A percentile compares a stretch with the other conserved stretches of the same genome.
Evolutionary conservation across 805 yeast species (phyloP).

Genomic region (Sugiyamaella marilandica): DNA sequence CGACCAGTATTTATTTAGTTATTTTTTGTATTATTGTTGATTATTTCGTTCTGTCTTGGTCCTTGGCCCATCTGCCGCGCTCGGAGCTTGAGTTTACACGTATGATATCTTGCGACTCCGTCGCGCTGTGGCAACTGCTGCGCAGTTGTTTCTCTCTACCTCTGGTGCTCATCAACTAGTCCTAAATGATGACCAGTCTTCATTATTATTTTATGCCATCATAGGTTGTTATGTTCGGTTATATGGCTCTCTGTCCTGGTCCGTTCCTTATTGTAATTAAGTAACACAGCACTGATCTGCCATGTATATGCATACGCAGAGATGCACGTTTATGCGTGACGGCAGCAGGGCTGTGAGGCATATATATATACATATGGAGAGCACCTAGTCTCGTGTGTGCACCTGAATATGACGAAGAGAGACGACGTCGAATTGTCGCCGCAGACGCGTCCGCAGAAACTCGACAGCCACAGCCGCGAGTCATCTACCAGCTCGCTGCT

Average conservation of each 20-base stretch:
- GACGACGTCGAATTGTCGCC: neutral
- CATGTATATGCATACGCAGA: neutral
- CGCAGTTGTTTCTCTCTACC: too few relatives aligned
- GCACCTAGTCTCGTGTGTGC: neutral
- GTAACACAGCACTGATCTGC: neutral
- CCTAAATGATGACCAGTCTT: too few relatives aligned
- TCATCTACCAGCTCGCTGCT: neutral
- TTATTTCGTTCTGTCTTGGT: neutral
- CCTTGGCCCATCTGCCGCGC: too few relatives aligned
- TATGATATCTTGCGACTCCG: too few relatives aligned
- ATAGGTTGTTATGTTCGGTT: too few relatives aligned
- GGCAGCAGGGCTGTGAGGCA: neutral
- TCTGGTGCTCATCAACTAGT: too few relatives aligned
- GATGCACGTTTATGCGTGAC: too few relatives aligned
- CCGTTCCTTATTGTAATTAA: too few relatives aligned
- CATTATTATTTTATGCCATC: too few relatives aligned
- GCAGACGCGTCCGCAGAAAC: neutral
- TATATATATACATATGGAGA: neutral
- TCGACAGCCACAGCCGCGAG: neutral
- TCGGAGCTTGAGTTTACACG: too few relatives aligned
- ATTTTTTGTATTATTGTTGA: neutral
- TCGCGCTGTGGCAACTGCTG: too few relatives aligned
- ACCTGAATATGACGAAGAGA: neutral
- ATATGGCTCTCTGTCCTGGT: too few relatives aligned
- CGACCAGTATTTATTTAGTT: neutral